phyloP scores from a whole-genome alignment of 169 alveolate genomes.

The Perkinsus olseni region DNA sequence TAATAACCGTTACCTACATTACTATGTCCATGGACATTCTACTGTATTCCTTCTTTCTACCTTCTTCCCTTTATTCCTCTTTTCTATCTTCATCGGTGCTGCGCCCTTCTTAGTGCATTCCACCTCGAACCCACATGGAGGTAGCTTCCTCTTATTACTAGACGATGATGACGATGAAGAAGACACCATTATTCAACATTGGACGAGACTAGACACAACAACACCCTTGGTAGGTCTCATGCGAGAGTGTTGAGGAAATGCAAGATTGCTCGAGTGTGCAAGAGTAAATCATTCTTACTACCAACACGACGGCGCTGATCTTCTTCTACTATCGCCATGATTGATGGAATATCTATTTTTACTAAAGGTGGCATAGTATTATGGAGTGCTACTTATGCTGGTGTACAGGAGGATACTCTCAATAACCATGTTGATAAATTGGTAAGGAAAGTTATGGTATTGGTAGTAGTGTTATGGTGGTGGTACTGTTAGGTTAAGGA shows the following conservation, averaged over 20 bases:
- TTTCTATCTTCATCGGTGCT: background rate
- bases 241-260: background rate
- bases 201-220: too few relatives aligned
- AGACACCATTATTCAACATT: too few relatives aligned
- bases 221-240: too few relatives aligned
- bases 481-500: constrained; percentile 20
- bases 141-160: constrained; percentile 2
- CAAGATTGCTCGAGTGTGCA: background rate
- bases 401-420: constrained; percentile 19
- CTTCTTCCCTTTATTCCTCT: background rate
- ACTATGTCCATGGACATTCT: too few relatives aligned
- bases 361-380: constrained; percentile 31
- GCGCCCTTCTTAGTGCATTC: background rate
- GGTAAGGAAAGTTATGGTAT: constrained; percentile 13
- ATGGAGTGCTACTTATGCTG: constrained; percentile 34
- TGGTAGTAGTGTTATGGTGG: constrained; percentile 17
- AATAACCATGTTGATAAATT: background rate
- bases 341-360: constrained; percentile 23
- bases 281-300: background rate
- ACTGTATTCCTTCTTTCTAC: background rate
- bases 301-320: background rate
- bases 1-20: too few relatives aligned
- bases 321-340: constrained; percentile 11
- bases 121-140: background rate
- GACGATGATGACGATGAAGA: background rate